A percentile compares a stretch with the other conserved stretches of the same genome.
These are phyloP conservation scores for Ganoderma sinense DNA, from an alignment of 1,284 basidiomycete genomes.

Conservation along the genomic window DNA sequence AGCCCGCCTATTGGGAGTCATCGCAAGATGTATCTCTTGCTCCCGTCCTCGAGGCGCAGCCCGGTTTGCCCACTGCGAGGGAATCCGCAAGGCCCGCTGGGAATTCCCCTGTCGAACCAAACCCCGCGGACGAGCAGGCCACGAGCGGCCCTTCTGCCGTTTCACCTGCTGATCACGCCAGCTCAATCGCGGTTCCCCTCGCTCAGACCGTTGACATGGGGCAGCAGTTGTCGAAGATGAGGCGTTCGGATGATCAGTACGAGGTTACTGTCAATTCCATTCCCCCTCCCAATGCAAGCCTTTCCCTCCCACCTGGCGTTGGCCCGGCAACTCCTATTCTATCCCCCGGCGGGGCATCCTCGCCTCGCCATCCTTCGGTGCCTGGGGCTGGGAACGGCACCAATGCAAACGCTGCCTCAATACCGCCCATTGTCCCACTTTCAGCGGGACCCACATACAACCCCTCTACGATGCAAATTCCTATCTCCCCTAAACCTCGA, in stretches of 20 bases:
- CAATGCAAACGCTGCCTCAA: constrained; percentile 41
- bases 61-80: constrained; percentile 20
- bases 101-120: constrained; percentile 25
- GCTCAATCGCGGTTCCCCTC: constrained; percentile 20
- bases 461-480: constrained; percentile 48
- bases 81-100: constrained; percentile 28
- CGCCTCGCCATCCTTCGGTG: constrained; percentile 54
- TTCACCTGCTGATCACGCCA: constrained; percentile 17
- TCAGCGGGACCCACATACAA: constrained; percentile 65
- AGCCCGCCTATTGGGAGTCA: constrained; percentile 29
- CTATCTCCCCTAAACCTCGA: constrained; percentile 70
- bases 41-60: constrained; percentile 30
- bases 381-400: constrained; percentile 49
- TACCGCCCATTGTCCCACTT: constrained; percentile 53
- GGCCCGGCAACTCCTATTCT: constrained; percentile 36
- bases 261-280: constrained; percentile 8
- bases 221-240: constrained; percentile 35
- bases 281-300: constrained; percentile 18
- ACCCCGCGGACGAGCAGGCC: constrained; percentile 23
- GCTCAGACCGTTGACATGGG: constrained; percentile 37
- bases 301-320: constrained; percentile 13
- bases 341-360: constrained; percentile 37
- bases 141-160: constrained; percentile 27
- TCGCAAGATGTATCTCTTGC: constrained; percentile 20
- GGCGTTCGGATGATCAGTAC: constrained; percentile 33